Conservation (phyloP, 2,329 filamentous ascomycete genomes). For the Xylariomycetidae sp. region DNA sequence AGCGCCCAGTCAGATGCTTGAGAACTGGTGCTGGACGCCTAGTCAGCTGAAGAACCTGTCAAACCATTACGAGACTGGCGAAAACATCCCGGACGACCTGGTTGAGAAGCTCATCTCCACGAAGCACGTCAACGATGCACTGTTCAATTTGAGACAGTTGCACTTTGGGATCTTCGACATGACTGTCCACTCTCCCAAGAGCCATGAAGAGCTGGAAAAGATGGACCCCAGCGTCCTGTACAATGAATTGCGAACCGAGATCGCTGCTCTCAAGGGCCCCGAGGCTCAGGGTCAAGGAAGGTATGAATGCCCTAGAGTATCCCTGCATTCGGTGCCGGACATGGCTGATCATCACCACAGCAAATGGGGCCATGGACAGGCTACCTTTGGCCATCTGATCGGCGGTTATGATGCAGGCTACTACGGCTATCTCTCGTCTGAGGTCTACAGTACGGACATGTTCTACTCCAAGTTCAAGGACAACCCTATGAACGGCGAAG, state of each 20-base stretch:
- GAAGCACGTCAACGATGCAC: slow-evolving; percentile 74
- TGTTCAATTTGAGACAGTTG: slow-evolving; percentile 72
- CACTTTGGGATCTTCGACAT: slow-evolving; percentile 82
- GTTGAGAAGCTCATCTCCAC: slow-evolving; percentile 69
- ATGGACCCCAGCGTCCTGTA: slow-evolving; percentile 62
- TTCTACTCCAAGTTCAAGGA: slow-evolving; percentile 74
- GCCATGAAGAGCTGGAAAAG: slow-evolving; percentile 61
- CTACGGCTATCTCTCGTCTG: slow-evolving; percentile 68
- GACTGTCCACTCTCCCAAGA: slow-evolving; percentile 65
- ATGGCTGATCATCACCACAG: slow-evolving; percentile 30
- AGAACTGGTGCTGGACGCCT: slow-evolving; percentile 71
- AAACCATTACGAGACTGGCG: slow-evolving; percentile 64
- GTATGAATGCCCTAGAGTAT: slow-evolving; percentile 34
- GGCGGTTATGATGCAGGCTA: slow-evolving; percentile 83
- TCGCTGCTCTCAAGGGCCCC: slow-evolving; percentile 67
- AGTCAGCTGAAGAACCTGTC: slow-evolving; percentile 61
- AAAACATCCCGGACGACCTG: slow-evolving; percentile 68
- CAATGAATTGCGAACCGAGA: slow-evolving; percentile 66
- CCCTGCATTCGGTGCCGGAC: neutral
- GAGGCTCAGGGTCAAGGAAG: slow-evolving; percentile 54
- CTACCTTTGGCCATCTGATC: slow-evolving; percentile 76
- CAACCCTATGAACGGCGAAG: slow-evolving; percentile 69
- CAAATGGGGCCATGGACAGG: slow-evolving; percentile 71
- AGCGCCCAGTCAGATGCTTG: slow-evolving; percentile 66
- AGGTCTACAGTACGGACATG: slow-evolving; percentile 83